phyloP scores from a whole-genome alignment of 1,284 basidiomycete genomes.

The Austroboletus olivaceoglutinosus region DNA sequence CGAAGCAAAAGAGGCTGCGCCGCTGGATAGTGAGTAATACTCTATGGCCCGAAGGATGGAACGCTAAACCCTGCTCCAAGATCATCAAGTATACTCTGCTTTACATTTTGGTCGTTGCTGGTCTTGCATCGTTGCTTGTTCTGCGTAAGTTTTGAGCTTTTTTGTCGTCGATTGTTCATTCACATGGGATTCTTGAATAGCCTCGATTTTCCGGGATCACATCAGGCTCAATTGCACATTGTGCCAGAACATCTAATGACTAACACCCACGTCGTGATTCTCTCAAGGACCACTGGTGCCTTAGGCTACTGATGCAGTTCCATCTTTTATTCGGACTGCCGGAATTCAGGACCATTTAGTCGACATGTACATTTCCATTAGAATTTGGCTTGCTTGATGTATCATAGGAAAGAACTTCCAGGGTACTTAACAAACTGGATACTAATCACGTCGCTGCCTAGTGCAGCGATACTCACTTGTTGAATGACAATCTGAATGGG shows the following conservation, averaged over 20 bases:
- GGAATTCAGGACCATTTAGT: constrained; percentile 23
- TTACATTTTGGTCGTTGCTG: constrained; percentile 76
- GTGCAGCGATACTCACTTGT: too few relatives aligned
- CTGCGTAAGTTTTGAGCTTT: constrained; percentile 59
- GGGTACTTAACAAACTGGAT: constrained; percentile 9
- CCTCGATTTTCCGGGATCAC: constrained; percentile 56
- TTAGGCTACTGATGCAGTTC: constrained; percentile 5
- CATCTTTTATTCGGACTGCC: constrained; percentile 15
- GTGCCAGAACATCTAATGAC: constrained; percentile 73
- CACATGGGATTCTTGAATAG: constrained; percentile 7
- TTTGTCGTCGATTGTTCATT: neutral
- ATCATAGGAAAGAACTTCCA: constrained; percentile 27
- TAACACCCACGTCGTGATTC: constrained; percentile 9
- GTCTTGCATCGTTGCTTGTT: constrained; percentile 80
- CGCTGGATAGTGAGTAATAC: constrained; percentile 76
- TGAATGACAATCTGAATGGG: too few relatives aligned
- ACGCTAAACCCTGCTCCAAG: constrained; percentile 34
- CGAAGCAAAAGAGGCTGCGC: constrained; percentile 87
- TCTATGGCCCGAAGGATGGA: neutral
- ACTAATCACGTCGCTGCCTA: neutral
- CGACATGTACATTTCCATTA: constrained; percentile 27
- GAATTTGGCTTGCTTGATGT: constrained; percentile 28
- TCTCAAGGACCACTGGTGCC: constrained; percentile 5
- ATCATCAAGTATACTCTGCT: constrained; percentile 81
- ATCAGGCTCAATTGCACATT: constrained; percentile 69